Conservation (phyloP, 441 rosid genomes). For the Pelargonium fulgidum region DNA sequence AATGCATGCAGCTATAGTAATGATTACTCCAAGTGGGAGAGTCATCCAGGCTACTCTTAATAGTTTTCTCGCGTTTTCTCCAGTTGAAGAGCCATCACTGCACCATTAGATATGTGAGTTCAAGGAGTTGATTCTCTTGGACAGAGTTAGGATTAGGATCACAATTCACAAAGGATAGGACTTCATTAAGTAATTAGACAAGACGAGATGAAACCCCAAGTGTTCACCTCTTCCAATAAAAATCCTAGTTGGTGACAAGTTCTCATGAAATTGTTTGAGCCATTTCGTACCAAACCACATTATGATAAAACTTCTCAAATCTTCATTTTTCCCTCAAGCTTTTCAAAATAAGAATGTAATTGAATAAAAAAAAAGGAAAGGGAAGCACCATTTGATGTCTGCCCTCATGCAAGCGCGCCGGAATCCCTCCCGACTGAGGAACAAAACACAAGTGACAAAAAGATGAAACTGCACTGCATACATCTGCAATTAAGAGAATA, state of each 20-base stretch:
- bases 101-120: conserved; percentile 20
- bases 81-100: conserved; percentile 44
- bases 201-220: not conserved
- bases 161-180: not conserved
- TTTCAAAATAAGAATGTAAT: not conserved
- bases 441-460: conserved; percentile 76
- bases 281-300: not conserved
- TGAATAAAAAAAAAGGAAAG: conserved; percentile 3
- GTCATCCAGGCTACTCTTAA: conserved; percentile 84
- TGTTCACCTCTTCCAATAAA: not conserved
- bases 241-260: too few species aligned
- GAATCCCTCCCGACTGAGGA: conserved; percentile 92
- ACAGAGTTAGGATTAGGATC: not conserved
- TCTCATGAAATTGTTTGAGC: not conserved
- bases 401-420: conserved; percentile 92
- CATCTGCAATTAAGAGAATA: conserved; percentile 42
- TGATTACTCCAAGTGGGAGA: conserved; percentile 60
- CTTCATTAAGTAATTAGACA: not conserved
- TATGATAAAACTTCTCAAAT: not conserved
- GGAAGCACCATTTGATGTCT: conserved; percentile 49
- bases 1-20: conserved; percentile 47
- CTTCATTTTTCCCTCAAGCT: not conserved
- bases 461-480: conserved; percentile 89
- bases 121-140: not conserved
- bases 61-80: conserved; percentile 38